phyloP scores from a whole-genome alignment of 768 basidiomycete genomes.

The Exidia glandulosa region DNA sequence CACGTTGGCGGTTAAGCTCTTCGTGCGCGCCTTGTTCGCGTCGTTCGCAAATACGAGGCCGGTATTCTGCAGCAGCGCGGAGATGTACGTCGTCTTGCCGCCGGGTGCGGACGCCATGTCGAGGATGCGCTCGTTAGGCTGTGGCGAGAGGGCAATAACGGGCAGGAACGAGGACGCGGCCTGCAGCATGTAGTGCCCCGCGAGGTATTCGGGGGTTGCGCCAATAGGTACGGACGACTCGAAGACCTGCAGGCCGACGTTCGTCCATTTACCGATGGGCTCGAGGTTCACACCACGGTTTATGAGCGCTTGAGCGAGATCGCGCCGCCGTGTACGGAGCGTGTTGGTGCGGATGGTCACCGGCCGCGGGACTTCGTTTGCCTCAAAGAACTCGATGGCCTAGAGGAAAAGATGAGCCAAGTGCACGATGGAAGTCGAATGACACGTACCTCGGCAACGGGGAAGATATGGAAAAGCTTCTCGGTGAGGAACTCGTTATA shows the following conservation, averaged over 20 bases:
- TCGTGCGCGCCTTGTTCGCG: conserved; percentile 85
- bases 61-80: conserved; percentile 93
- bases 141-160: conserved; percentile 88
- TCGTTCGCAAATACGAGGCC: conserved; percentile 98
- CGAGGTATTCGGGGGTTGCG: conserved; percentile 97
- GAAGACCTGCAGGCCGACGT: conserved; percentile 97
- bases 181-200: conserved; percentile 99
- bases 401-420: conserved; percentile 19
- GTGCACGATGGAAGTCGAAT: neutral
- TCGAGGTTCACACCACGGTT: conserved; percentile 96
- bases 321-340: conserved; percentile 82
- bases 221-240: conserved; percentile 93
- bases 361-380: conserved; percentile 90
- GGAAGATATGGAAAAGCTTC: conserved; percentile 89
- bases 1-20: conserved; percentile 92
- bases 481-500: conserved; percentile 94
- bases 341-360: conserved; percentile 98
- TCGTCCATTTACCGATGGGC: conserved; percentile 98
- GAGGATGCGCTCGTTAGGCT: conserved; percentile 85
- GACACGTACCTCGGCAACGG: conserved; percentile 69
- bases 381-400: conserved; percentile 98
- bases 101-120: conserved; percentile 99
- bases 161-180: conserved; percentile 99
- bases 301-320: conserved; percentile 86
- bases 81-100: conserved; percentile 96